A percentile compares a stretch with the other conserved stretches of the same genome.
phyloP scores from a whole-genome alignment of 768 basidiomycete species.

The Kwoniella mangroviensis region DNA sequence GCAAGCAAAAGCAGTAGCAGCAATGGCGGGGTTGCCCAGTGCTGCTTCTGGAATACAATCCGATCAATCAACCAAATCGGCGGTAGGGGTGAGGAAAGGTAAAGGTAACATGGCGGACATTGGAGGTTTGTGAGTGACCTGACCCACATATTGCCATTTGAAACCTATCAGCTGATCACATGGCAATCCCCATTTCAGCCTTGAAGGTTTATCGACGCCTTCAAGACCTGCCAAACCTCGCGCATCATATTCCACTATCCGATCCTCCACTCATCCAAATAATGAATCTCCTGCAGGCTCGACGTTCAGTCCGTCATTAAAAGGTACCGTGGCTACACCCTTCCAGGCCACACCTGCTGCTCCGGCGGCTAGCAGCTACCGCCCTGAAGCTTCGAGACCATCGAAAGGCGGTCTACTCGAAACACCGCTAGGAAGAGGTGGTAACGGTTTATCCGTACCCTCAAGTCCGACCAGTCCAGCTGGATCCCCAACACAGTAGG shows the following conservation, averaged over 20 bases:
- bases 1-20: slow-evolving; percentile 36
- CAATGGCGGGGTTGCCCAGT: slow-evolving; percentile 8
- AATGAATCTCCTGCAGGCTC: slow-evolving; percentile 8
- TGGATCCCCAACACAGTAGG: slow-evolving; percentile 36
- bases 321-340: slow-evolving; percentile 11
- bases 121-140: slow-evolving; percentile 52
- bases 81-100: slow-evolving; percentile 37
- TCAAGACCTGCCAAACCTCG: slow-evolving; percentile 32
- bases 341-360: slow-evolving; percentile 28
- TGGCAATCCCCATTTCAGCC: slow-evolving; percentile 21
- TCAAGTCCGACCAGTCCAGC: slow-evolving; percentile 44
- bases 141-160: neutral
- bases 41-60: slow-evolving; percentile 4
- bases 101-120: slow-evolving; percentile 47
- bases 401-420: slow-evolving; percentile 6
- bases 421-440: slow-evolving; percentile 24
- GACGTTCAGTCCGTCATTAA: slow-evolving; percentile 19
- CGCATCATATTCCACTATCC: neutral
- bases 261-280: neutral
- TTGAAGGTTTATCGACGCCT: slow-evolving; percentile 51
- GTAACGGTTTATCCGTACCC: slow-evolving; percentile 24
- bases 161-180: neutral
- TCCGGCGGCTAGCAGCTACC: slow-evolving; percentile 42
- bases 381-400: slow-evolving; percentile 31
- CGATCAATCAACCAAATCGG: neutral